Conservation (phyloP, 345 rosid genomes). For the Adansonia digitata region DNA sequence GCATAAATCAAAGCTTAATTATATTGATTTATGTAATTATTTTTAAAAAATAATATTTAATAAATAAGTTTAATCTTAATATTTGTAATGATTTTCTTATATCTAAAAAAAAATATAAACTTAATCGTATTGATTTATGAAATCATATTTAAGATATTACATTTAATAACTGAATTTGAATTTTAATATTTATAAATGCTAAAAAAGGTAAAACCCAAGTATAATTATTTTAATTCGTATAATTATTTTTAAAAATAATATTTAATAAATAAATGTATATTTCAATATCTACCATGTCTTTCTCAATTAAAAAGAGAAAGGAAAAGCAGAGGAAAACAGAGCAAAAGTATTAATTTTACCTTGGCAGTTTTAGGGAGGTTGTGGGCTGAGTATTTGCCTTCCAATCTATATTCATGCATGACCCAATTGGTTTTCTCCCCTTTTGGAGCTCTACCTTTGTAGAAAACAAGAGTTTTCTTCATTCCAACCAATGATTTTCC, state of each 20-base stretch:
- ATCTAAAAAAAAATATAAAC: too few species aligned
- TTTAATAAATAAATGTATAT: too few species aligned
- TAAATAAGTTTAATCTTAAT: too few species aligned
- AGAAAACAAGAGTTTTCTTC: conserved; percentile 95
- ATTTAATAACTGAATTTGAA: neutral
- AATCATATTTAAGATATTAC: neutral
- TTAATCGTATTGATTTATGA: neutral
- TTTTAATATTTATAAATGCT: too few species aligned
- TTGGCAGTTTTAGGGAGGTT: conserved; percentile 76
- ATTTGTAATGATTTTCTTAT: too few species aligned
- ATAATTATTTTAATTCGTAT: neutral
- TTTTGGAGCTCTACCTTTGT: conserved; percentile 85
- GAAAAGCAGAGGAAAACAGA: neutral
- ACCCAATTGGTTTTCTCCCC: conserved; percentile 90
- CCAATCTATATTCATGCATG: conserved; percentile 87
- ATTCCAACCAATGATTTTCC: conserved; percentile 78
- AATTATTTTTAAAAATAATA: neutral
- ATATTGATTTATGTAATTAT: too few species aligned
- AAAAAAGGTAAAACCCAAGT: neutral
- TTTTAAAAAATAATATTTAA: too few species aligned
- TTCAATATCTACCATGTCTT: too few species aligned
- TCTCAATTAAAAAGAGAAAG: too few species aligned
- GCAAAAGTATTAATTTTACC: conserved; percentile 34
- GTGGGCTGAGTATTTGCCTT: conserved; percentile 62
- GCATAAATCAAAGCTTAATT: too few species aligned